These are phyloP conservation scores for Xylaria grammica DNA, from an alignment of 495 filamentous ascomycete genomes.

Conservation along the genomic window DNA sequence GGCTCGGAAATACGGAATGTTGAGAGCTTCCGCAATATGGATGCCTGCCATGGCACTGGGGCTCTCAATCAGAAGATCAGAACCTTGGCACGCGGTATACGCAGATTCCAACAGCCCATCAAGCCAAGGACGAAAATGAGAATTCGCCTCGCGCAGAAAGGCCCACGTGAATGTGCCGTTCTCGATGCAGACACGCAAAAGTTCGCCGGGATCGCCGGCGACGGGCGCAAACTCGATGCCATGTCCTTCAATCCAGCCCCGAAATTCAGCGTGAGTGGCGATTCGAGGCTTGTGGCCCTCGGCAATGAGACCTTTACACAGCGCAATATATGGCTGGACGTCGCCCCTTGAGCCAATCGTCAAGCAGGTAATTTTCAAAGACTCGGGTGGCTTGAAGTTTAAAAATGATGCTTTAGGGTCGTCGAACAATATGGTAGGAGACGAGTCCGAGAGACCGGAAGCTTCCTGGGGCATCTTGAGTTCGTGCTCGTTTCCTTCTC, in stretches of 20 bases:
- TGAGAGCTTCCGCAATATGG: conserved; percentile 95
- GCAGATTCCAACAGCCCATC: conserved; percentile 85
- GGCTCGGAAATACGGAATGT: conserved; percentile 94
- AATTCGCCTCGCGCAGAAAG: conserved; percentile 84
- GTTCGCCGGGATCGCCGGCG: conserved; percentile 88
- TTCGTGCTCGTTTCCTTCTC: conserved; percentile 63
- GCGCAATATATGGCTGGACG: conserved; percentile 95
- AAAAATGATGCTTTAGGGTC: conserved; percentile 90
- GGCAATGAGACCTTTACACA: conserved; percentile 86
- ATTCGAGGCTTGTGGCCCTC: conserved; percentile 90
- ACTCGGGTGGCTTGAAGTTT: conserved; percentile 87
- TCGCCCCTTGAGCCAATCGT: conserved; percentile 96
- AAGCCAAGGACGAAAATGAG: conserved; percentile 92
- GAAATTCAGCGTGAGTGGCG: conserved; percentile 90
- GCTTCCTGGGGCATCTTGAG: conserved; percentile 60
- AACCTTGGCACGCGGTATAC: conserved; percentile 83
- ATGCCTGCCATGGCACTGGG: conserved; percentile 98
- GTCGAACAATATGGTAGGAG: conserved; percentile 83
- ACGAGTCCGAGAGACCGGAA: conserved; percentile 55
- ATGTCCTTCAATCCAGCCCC: conserved; percentile 83
- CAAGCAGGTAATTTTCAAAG: conserved; percentile 87
- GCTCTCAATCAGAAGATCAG: conserved; percentile 90
- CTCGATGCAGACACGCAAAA: conserved; percentile 95
- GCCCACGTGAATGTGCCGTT: conserved; percentile 96
- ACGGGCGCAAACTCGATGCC: conserved; percentile 91